A percentile compares a stretch with the other conserved stretches of the same genome.
These are phyloP conservation scores for Exutisphaerella laricina DNA, from an alignment of 2,329 filamentous ascomycete species.

Conservation along the genomic window DNA sequence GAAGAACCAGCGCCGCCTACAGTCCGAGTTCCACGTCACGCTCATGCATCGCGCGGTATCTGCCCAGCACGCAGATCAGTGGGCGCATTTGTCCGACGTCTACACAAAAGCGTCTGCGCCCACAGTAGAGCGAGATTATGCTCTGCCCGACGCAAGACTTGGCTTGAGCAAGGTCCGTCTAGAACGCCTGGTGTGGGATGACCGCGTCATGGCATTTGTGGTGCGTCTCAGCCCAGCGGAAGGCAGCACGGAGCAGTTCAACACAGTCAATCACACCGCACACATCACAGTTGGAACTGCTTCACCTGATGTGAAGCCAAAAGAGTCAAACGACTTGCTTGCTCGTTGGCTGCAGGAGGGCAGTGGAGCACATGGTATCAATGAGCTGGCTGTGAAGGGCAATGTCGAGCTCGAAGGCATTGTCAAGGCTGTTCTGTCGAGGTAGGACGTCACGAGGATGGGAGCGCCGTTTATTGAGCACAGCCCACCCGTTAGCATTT, in stretches of 20 bases:
- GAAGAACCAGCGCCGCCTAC: slow-evolving; percentile 66
- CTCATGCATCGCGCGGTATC: slow-evolving; percentile 73
- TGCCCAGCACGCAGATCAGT: slow-evolving; percentile 60
- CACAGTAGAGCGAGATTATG: slow-evolving; percentile 35
- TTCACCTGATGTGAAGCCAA: slow-evolving; percentile 70
- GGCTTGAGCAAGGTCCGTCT: slow-evolving; percentile 60
- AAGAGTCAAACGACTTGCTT: slow-evolving; percentile 86
- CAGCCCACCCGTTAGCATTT: too few relatives aligned
- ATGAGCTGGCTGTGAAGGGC: slow-evolving; percentile 50
- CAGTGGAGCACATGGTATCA: slow-evolving; percentile 48
- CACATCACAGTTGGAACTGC: slow-evolving; percentile 89
- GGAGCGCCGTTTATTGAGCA: too few relatives aligned
- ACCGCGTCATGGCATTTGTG: slow-evolving; percentile 85
- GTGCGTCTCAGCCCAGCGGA: slow-evolving; percentile 56
- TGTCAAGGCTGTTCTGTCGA: slow-evolving; percentile 47
- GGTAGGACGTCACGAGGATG: too few relatives aligned
- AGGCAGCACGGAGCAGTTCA: slow-evolving; percentile 47
- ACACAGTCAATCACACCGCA: slow-evolving; percentile 69
- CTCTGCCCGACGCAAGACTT: slow-evolving; percentile 47
- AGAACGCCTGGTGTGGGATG: slow-evolving; percentile 71
- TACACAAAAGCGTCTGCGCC: slow-evolving; percentile 40
- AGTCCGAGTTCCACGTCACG: slow-evolving; percentile 87
- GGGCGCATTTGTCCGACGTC: slow-evolving; percentile 65
- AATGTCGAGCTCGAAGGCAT: slow-evolving; percentile 52
- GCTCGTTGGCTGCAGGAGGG: slow-evolving; percentile 65